phyloP scores from a whole-genome alignment of 345 rosid genomes.

The Clausena lansium region DNA sequence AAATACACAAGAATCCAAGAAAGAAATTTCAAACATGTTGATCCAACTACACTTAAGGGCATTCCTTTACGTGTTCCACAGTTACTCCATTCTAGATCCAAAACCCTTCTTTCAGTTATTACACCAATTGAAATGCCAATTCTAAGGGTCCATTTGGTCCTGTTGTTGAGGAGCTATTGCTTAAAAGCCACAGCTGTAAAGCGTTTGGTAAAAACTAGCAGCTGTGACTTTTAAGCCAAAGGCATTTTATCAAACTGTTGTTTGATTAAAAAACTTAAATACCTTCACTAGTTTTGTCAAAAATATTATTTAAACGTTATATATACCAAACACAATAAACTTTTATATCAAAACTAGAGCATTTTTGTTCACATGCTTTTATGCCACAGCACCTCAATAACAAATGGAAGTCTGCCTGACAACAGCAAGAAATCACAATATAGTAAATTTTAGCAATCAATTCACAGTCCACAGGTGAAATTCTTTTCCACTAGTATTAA shows the following conservation, averaged over 20 bases:
- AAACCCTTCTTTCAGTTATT: constrained; percentile 1
- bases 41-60: background rate
- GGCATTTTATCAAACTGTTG: too few species aligned
- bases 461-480: background rate
- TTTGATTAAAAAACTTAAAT: too few species aligned
- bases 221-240: too few species aligned
- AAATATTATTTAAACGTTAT: too few species aligned
- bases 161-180: too few species aligned
- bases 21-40: background rate
- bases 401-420: background rate
- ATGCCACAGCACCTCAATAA: too few species aligned
- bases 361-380: too few species aligned
- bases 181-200: too few species aligned
- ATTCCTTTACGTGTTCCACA: background rate
- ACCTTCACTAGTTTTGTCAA: too few species aligned
- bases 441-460: background rate
- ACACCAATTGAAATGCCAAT: background rate
- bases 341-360: too few species aligned
- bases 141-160: background rate
- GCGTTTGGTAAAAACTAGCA: too few species aligned
- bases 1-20: constrained; percentile 1
- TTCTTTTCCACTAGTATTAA: background rate
- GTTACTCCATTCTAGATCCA: background rate
- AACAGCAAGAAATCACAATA: background rate
- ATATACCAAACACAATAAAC: too few species aligned